These are phyloP conservation scores for Phytophthora pluvialis DNA, from an alignment of 352 stramenopile genomes.

Conservation along the genomic window DNA sequence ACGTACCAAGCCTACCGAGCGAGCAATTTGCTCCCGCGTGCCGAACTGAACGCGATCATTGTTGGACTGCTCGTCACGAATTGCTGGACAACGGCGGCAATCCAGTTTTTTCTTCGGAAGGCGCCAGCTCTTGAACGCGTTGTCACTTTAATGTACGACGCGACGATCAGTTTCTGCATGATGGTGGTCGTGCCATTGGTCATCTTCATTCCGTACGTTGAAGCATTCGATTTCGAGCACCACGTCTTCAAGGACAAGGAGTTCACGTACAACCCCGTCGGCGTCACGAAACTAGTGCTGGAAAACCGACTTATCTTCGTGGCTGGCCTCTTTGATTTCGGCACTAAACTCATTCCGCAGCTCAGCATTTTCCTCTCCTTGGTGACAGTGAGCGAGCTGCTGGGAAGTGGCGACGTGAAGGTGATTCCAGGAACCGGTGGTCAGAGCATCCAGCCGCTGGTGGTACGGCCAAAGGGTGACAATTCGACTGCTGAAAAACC, in stretches of 20 bases:
- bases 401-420: conserved; percentile 4
- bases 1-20: conserved; percentile 39
- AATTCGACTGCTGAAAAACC: not conserved
- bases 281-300: not conserved
- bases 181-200: conserved; percentile 18
- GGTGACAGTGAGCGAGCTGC: conserved; percentile 10
- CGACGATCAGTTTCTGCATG: conserved; percentile 23
- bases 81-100: conserved; percentile 32
- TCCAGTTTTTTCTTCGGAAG: conserved; percentile 24
- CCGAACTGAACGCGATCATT: conserved; percentile 17
- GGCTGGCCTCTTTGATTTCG: conserved; percentile 14
- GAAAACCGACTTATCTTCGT: conserved; percentile 27
- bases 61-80: conserved; percentile 28
- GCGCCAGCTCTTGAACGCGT: conserved; percentile 18
- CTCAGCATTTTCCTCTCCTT: conserved; percentile 25
- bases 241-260: conserved; percentile 11
- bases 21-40: conserved; percentile 21
- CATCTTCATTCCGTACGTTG: conserved; percentile 29
- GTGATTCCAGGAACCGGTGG: conserved; percentile 2
- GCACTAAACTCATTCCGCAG: conserved; percentile 24
- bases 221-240: conserved; percentile 19
- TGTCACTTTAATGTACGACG: conserved; percentile 19
- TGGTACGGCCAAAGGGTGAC: conserved; percentile 3
- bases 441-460: not conserved
- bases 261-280: conserved; percentile 3